Conservation (phyloP, 257 asterid genomes). For the Scutellaria baicalensis region DNA sequence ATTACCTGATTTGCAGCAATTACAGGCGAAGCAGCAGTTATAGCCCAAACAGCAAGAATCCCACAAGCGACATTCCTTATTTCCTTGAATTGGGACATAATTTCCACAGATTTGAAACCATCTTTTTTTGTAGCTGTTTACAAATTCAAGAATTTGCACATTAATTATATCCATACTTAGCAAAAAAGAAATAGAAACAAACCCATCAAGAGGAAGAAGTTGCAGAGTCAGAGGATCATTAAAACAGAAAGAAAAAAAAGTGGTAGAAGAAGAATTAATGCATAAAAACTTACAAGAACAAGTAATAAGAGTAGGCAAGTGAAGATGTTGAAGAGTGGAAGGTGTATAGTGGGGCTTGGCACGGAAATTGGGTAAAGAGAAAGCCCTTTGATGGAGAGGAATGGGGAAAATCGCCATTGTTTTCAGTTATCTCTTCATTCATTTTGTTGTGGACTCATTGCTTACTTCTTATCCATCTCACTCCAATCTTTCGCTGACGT, state of each 20-base stretch:
- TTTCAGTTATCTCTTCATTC: not conserved
- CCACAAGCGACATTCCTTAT: slow-evolving; percentile 77
- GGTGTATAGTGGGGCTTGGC: slow-evolving; percentile 6
- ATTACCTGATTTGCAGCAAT: slow-evolving; percentile 66
- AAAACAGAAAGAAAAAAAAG: too few species aligned
- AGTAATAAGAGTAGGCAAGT: slow-evolving; percentile 28
- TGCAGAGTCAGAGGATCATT: too few species aligned
- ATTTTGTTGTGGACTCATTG: slow-evolving; percentile 16
- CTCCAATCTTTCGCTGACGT: not conserved
- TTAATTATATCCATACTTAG: not conserved
- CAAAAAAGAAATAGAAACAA: not conserved
- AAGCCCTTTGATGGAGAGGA: slow-evolving; percentile 31
- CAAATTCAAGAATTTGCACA: not conserved
- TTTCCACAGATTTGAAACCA: slow-evolving; percentile 19
- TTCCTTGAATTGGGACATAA: slow-evolving; percentile 36
- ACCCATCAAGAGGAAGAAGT: too few species aligned
- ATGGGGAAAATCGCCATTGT: slow-evolving; percentile 50
- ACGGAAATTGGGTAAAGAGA: slow-evolving; percentile 26
- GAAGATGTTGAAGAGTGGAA: slow-evolving; percentile 18
- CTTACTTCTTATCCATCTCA: slow-evolving; percentile 40
- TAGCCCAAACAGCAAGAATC: slow-evolving; percentile 78
- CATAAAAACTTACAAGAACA: slow-evolving; percentile 44
- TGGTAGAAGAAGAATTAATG: not conserved
- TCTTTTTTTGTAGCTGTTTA: slow-evolving; percentile 38
- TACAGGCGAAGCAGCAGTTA: slow-evolving; percentile 69